Evolutionary conservation across 169 alveolate species (phyloP).

Genomic region (Babesia divergens): DNA sequence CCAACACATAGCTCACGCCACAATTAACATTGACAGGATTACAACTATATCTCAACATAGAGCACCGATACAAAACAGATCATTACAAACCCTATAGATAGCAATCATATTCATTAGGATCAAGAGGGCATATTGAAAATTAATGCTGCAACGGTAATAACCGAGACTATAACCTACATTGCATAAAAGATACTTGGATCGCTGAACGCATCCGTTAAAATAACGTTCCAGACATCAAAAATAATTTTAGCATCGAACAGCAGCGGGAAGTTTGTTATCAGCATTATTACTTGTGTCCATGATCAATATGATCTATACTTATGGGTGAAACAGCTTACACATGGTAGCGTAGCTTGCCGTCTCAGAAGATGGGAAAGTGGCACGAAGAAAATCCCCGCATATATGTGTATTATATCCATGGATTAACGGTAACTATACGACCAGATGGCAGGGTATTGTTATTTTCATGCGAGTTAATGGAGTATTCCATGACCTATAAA

Average conservation of each 20-base stretch:
- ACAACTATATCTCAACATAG: neutral
- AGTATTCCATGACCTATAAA: too few relatives aligned
- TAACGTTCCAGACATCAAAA: neutral
- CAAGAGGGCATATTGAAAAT: neutral
- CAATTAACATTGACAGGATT: neutral
- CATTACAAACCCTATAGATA: neutral
- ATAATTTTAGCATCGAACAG: neutral
- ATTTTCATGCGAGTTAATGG: too few relatives aligned
- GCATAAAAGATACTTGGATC: constrained; percentile 16
- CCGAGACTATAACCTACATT: neutral
- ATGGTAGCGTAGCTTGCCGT: too few relatives aligned
- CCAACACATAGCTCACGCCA: neutral
- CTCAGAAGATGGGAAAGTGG: too few relatives aligned
- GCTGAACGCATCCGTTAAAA: neutral
- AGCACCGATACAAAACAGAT: neutral
- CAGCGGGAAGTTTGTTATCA: neutral
- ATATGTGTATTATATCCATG: too few relatives aligned
- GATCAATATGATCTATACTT: too few relatives aligned
- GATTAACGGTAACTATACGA: too few relatives aligned
- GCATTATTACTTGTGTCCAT: neutral
- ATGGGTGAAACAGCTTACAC: too few relatives aligned
- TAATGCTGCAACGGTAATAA: neutral
- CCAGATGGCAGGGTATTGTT: too few relatives aligned
- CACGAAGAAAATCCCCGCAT: too few relatives aligned
- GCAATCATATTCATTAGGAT: neutral